Evolutionary conservation across 2,329 filamentous ascomycete species (phyloP), one percentile per base, ranked within the genome.

Genomic region (Penicillium glabrum): DNA sequence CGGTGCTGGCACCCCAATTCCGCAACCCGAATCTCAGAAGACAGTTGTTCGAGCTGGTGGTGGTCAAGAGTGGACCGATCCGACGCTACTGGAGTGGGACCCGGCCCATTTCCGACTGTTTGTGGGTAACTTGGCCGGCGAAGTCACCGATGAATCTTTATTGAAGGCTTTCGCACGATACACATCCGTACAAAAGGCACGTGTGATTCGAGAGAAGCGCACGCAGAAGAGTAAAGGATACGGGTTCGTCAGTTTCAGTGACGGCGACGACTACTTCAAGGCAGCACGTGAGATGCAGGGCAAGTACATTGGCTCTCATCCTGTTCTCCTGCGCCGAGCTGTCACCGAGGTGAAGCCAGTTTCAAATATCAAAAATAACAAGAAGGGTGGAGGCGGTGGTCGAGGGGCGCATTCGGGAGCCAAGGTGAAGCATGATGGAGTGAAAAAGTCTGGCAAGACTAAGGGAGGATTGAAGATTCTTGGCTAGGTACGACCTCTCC

Each of bases 231-330:
- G 90, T 69, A 96, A 95, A 73, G 95, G 93, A 0, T 99, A 91
- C 72, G 95, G 95, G 3, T 99, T 99, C 70, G 93, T 99, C 54
- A 95, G 91, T 75, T 98, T 99, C 77, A 89, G 88, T 67, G 90
- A 97, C 71, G 90, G 92, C 29, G 95, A 99, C 73, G 93, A 97
- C 70, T 98, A 96, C 74, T 98, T 99, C 81, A 86, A 91, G 68
- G 93, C 95, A 1, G 93, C 92, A 68, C 92, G 95, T 78, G 93
- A 98, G 79, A 98, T 98, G 95, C 90, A 97, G 69, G 93, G 93
- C 67, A 98, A 99, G 79, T 99, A 99, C 77, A 98, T 99, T 71
- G 93, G 96, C 68, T 97, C 92, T 73, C 95, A 98, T 75, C 95
- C 95, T 0, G 90, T 97, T 27, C 80, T 90, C 26, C 84, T 98